Evolutionary conservation across 148 eudicot genomes (phyloP).

Genomic region (Amaranthus hypochondriacus): DNA sequence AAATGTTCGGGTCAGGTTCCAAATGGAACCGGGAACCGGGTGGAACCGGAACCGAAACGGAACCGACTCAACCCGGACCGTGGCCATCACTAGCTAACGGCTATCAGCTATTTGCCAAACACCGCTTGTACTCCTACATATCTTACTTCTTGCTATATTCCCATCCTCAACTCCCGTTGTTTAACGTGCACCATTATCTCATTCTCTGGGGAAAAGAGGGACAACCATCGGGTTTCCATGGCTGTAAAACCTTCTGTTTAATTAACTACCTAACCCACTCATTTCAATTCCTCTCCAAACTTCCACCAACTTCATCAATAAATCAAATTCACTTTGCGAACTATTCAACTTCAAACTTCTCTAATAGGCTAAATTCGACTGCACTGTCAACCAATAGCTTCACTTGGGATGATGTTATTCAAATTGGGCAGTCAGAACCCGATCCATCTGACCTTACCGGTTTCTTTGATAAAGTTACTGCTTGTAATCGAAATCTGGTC

Average conservation of each 20-base stretch:
- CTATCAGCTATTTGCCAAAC: no score
- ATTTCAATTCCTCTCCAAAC: constrained; percentile 1
- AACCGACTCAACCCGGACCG: no score
- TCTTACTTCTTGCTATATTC: no score
- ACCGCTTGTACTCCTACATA: no score
- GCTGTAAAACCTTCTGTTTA: constrained; percentile 18
- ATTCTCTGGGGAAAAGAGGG: neutral
- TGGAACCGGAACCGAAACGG: no score
- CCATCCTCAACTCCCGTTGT: no score
- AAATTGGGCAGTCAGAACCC: constrained; percentile 27
- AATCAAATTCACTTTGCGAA: neutral
- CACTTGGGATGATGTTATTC: constrained; percentile 73
- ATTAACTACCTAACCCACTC: constrained; percentile 8
- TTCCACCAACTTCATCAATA: constrained; percentile 9
- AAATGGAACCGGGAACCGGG: no score
- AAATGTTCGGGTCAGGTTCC: no score
- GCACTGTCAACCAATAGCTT: constrained; percentile 25
- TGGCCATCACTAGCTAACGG: no score
- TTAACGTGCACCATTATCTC: neutral
- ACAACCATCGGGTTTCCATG: constrained; percentile 10
- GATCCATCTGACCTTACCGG: constrained; percentile 46
- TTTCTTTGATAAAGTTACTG: constrained; percentile 48
- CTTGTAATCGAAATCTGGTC: constrained; percentile 71
- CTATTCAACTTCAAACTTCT: constrained; percentile 7
- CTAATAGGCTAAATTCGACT: constrained; percentile 9